Conservation (phyloP, 2,329 filamentous ascomycete genomes). For the Colletotrichum sp. region DNA sequence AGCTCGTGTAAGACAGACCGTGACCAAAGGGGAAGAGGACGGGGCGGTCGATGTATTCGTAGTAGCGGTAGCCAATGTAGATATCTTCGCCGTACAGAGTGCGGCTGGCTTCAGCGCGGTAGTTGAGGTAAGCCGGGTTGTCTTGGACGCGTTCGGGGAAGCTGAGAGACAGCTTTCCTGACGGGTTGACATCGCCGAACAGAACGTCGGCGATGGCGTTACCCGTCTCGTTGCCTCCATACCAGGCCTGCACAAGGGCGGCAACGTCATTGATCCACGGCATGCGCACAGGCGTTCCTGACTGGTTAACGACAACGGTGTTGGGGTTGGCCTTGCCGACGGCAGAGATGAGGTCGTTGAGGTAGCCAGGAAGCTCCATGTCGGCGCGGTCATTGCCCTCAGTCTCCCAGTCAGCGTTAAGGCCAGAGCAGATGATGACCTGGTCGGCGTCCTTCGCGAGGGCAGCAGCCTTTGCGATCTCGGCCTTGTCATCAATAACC, state of each 20-base stretch:
- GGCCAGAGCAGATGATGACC: slow-evolving; percentile 77
- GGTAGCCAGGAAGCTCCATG: slow-evolving; percentile 72
- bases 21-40: slow-evolving; percentile 75
- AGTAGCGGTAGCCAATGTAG: slow-evolving; percentile 76
- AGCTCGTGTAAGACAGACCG: slow-evolving; percentile 74
- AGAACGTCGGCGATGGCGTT: slow-evolving; percentile 76
- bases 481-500: slow-evolving; percentile 60
- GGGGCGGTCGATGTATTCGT: slow-evolving; percentile 64
- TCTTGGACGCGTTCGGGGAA: slow-evolving; percentile 69
- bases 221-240: slow-evolving; percentile 77
- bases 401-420: slow-evolving; percentile 75
- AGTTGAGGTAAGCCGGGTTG: slow-evolving; percentile 76
- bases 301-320: slow-evolving; percentile 72
- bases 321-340: slow-evolving; percentile 69
- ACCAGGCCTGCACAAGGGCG: slow-evolving; percentile 77
- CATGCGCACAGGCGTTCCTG: slow-evolving; percentile 72
- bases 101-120: slow-evolving; percentile 65
- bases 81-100: slow-evolving; percentile 75
- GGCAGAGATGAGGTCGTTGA: slow-evolving; percentile 70
- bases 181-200: slow-evolving; percentile 71
- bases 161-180: slow-evolving; percentile 75
- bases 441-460: slow-evolving; percentile 75
- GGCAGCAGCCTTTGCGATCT: slow-evolving; percentile 70
- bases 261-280: slow-evolving; percentile 60
- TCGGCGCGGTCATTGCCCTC: slow-evolving; percentile 76